phyloP scores from a whole-genome alignment of 176 grass and related monocot species.

The Chrysopogon serrulatus region DNA sequence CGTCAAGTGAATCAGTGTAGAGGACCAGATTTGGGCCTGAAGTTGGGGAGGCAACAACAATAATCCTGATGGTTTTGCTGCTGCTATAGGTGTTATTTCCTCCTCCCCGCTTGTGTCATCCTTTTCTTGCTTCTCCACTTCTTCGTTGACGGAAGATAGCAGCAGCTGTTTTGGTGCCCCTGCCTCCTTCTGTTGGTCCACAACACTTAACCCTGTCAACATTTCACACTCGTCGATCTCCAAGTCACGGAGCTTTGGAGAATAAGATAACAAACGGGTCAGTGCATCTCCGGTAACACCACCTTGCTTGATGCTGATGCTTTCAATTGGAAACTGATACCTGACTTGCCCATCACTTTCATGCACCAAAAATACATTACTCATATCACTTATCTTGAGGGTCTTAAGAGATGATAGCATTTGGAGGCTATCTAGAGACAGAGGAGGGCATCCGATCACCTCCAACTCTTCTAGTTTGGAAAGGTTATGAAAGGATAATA shows the following conservation, averaged over 20 bases:
- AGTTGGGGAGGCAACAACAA: not conserved
- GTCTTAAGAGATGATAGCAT: not conserved
- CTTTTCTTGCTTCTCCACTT: not conserved
- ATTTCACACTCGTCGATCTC: accelerated
- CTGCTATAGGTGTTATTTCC: not conserved
- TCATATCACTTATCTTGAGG: accelerated
- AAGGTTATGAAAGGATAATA: not conserved
- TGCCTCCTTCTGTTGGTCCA: not conserved
- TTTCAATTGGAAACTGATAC: not conserved
- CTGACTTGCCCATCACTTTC: not conserved
- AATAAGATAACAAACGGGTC: not conserved
- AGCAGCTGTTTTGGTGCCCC: not conserved
- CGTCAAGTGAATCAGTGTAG: no score
- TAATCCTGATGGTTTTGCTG: not conserved
- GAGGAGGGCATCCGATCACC: not conserved
- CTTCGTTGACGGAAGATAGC: not conserved
- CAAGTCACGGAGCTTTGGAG: accelerated
- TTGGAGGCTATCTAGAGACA: not conserved
- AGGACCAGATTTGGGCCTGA: no score
- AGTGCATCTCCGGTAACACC: not conserved
- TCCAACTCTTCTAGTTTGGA: not conserved
- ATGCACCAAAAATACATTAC: accelerated
- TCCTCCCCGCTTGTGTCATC: not conserved
- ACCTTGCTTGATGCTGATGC: accelerated
- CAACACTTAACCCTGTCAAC: not conserved